Evolutionary conservation across 495 filamentous ascomycete genomes (phyloP).

Genomic region (Copromyces sp.): DNA sequence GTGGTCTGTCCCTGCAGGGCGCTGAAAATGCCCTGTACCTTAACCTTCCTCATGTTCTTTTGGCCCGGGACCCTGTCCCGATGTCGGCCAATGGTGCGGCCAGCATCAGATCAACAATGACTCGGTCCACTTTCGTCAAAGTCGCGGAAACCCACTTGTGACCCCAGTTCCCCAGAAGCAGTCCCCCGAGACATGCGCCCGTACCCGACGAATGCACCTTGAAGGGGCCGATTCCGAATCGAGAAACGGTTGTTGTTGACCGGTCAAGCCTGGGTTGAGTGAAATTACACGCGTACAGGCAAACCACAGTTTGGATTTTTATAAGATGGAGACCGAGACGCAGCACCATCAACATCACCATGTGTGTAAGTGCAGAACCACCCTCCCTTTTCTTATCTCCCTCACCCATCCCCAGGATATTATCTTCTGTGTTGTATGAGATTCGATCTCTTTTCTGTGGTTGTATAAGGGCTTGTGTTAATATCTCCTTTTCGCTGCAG

Average conservation of each 20-base stretch:
- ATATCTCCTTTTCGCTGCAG: slow-evolving; percentile 12
- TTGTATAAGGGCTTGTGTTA: background rate
- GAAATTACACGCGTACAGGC: background rate
- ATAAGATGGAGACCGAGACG: slow-evolving; percentile 16
- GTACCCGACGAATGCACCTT: background rate
- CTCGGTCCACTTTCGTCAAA: background rate
- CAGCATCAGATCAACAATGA: background rate
- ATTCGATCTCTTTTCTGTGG: background rate
- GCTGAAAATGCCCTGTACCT: background rate
- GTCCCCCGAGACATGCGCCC: background rate
- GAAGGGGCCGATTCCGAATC: background rate
- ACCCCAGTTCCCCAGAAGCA: background rate
- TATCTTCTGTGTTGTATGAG: background rate
- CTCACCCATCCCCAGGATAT: background rate
- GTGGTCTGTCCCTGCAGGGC: background rate
- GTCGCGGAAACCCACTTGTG: background rate
- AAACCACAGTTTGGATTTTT: background rate
- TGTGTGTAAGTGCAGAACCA: slow-evolving; percentile 15
- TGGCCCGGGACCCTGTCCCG: background rate
- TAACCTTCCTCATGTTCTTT: background rate
- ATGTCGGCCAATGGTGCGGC: background rate
- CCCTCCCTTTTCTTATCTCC: background rate
- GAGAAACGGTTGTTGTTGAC: background rate
- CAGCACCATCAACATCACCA: background rate
- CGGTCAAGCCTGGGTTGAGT: background rate